These are phyloP conservation scores for Tetrapisispora pingtungensis DNA, from an alignment of 805 yeast species.

Conservation along the genomic window DNA sequence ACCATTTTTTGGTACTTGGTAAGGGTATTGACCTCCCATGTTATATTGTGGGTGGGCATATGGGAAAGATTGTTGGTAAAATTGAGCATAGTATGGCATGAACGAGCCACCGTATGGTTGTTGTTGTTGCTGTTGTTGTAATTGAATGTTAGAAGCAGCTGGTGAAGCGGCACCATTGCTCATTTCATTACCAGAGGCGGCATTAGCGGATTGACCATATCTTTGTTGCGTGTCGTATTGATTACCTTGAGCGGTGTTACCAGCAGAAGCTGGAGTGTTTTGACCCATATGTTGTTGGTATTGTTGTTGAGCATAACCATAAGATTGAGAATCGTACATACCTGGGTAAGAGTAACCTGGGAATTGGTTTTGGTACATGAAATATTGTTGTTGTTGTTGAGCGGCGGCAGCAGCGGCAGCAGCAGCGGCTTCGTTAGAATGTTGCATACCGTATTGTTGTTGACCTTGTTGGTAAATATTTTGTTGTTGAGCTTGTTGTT, in stretches of 20 bases:
- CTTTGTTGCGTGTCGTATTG: constrained; percentile 20
- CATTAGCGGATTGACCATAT: constrained; percentile 19
- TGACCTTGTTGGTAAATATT: constrained; percentile 11
- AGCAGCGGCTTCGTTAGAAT: constrained; percentile 16
- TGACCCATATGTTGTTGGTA: constrained; percentile 16
- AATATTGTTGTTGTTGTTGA: constrained; percentile 28
- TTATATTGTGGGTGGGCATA: constrained; percentile 31
- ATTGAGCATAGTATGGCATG: constrained; percentile 30
- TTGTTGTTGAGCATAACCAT: constrained; percentile 24
- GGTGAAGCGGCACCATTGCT: constrained; percentile 12
- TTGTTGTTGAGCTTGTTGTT: constrained; percentile 17
- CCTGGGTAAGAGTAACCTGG: constrained; percentile 31
- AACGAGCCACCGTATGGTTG: constrained; percentile 25
- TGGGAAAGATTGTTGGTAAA: constrained; percentile 30
- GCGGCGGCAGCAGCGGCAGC: constrained; percentile 20
- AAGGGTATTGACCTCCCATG: constrained; percentile 26
- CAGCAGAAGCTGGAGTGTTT: constrained; percentile 9
- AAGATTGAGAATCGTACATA: constrained; percentile 27
- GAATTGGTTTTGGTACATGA: constrained; percentile 30
- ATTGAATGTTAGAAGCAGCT: constrained; percentile 17
- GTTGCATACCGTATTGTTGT: constrained; percentile 12
- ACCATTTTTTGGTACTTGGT: constrained; percentile 23
- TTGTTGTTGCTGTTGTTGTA: constrained; percentile 16
- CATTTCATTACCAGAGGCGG: constrained; percentile 16
- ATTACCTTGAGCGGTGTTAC: constrained; percentile 12